phyloP scores from a whole-genome alignment of 768 basidiomycete genomes.

The Hygrophoropsis aurantiaca region DNA sequence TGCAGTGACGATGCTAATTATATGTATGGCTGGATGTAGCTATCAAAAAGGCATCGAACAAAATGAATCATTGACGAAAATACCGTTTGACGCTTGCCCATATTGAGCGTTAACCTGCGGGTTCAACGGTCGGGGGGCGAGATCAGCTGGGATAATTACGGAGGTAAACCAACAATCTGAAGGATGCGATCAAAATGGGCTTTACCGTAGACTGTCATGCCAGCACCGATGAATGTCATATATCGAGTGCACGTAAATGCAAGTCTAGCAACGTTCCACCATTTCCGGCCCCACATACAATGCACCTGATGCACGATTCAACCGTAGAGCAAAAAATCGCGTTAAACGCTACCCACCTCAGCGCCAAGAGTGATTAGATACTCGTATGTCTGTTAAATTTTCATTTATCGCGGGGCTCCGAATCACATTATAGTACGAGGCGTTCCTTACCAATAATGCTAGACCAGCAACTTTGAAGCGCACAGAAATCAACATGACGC shows the following conservation, averaged over 20 bases:
- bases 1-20: slow-evolving; percentile 1
- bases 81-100: neutral
- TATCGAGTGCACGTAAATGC: slow-evolving; percentile 1
- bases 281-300: slow-evolving; percentile 4
- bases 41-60: neutral
- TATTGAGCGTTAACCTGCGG: too few relatives aligned
- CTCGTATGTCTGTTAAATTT: slow-evolving; percentile 4
- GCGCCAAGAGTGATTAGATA: slow-evolving; percentile 1
- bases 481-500: too few relatives aligned
- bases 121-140: too few relatives aligned
- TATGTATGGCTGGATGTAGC: neutral
- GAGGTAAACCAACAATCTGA: too few relatives aligned
- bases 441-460: too few relatives aligned
- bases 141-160: too few relatives aligned
- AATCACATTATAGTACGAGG: too few relatives aligned
- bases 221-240: neutral
- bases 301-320: neutral
- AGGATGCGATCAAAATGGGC: too few relatives aligned
- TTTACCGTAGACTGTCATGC: slow-evolving; percentile 2
- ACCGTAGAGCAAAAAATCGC: neutral
- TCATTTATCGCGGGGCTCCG: too few relatives aligned
- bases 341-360: neutral
- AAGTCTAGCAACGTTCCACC: neutral
- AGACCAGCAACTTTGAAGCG: too few relatives aligned
- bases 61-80: neutral